Evolutionary conservation across 805 yeast species (phyloP).

Genomic region (Brettanomyces custersianus): DNA sequence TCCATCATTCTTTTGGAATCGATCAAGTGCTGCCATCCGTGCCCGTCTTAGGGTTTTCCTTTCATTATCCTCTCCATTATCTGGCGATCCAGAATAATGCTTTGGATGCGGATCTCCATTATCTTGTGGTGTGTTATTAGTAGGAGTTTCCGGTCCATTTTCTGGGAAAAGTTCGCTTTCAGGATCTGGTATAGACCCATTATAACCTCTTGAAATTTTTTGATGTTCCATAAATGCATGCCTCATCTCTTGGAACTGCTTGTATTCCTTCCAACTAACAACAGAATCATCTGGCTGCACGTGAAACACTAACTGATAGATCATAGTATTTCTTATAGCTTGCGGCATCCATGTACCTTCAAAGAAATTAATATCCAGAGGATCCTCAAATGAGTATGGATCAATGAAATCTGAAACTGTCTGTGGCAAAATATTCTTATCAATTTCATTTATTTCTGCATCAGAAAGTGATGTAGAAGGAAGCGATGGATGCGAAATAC

Average conservation of each 20-base stretch:
- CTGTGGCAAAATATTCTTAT: constrained; percentile 26
- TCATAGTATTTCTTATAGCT: constrained; percentile 74
- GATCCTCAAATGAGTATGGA: constrained; percentile 86
- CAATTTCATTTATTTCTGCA: constrained; percentile 32
- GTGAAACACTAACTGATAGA: constrained; percentile 80
- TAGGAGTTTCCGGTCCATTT: background rate
- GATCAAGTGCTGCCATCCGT: constrained; percentile 21
- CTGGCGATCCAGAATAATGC: background rate
- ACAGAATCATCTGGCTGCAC: constrained; percentile 93
- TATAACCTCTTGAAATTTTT: constrained; percentile 8
- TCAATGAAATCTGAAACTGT: constrained; percentile 46
- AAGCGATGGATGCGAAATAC: constrained; percentile 6
- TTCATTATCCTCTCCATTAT: background rate
- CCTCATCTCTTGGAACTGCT: constrained; percentile 51
- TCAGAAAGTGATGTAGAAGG: constrained; percentile 32
- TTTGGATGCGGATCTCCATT: background rate
- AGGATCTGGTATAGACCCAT: background rate
- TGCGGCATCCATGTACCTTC: constrained; percentile 79
- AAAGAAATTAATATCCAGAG: constrained; percentile 69
- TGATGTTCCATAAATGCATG: constrained; percentile 40
- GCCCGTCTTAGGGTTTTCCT: constrained; percentile 17
- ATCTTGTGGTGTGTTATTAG: background rate
- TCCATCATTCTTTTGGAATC: constrained; percentile 15
- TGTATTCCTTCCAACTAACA: constrained; percentile 84
- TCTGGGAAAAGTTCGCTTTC: background rate